Base-by-base conservation (phyloP, 441 rosid species). In the Jatropha multifida region DNA sequence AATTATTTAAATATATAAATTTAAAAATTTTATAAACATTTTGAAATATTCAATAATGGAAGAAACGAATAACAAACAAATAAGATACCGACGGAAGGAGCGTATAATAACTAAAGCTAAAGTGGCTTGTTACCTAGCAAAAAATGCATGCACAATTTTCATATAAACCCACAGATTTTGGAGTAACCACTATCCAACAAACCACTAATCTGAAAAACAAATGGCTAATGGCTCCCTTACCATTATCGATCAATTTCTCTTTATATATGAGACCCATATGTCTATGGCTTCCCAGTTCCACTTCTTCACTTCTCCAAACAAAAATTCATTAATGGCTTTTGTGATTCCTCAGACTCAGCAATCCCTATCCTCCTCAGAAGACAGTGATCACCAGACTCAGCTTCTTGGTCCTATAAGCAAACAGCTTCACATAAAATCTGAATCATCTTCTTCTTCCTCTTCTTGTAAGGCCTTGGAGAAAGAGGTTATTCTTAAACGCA, bases 401-500 rank as follows among this genome's bases (percentile, higher is more conserved):
- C 5, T 38, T 8, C 2, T 38, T 11, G 71, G 68, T 64, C 65
- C 74, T 13, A 54, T 87, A 56, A 83, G 85, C n/a, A 83, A 63
- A 23, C 85, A 85, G 68, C 85, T 89, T 69, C 79, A 76, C 65
- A 69, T 89, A 72, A 87, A 72, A 54, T 75, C 90, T 18, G 2
- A 1, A 32, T 73, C 88, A 11, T 8, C 77, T 17, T 32, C 79
- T 38, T 48, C 79, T 75, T 69, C 88, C 5, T 6, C 78, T 10
- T 38, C 79, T 41, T 49, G 73, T 41, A 73, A 79, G 56, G 44
- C 81, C 8, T 46, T 84, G 74, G 86, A 87, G 62, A 86, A 51
- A 74, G 76, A 81, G 5, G 82, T 48, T 46, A 83, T 89, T 71
- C 88, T 89, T 13, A 86, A 69, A 40, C 88, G 93, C 27, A 79